Evolutionary conservation across 768 basidiomycete genomes (phyloP).

Genomic region (Rhodosporidiobolus odoratus): DNA sequence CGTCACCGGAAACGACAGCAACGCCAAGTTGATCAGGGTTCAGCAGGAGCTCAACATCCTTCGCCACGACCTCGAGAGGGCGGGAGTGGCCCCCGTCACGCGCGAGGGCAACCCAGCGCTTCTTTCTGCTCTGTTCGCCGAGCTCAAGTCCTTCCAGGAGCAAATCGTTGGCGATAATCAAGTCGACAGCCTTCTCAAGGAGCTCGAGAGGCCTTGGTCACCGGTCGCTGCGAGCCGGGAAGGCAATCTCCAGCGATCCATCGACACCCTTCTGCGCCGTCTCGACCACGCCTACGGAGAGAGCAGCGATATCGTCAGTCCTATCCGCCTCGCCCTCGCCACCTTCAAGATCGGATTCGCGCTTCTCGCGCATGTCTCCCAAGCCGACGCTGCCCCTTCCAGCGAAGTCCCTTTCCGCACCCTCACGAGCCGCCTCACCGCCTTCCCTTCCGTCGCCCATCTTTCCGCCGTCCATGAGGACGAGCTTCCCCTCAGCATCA

Average conservation of each 20-base stretch:
- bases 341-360: constrained; percentile 65
- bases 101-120: constrained; percentile 40
- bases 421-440: constrained; percentile 35
- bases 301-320: constrained; percentile 63
- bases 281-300: constrained; percentile 63
- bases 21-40: constrained; percentile 54
- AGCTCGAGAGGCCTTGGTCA: constrained; percentile 10
- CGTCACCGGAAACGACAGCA: constrained; percentile 58
- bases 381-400: not conserved
- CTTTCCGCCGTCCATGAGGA: not conserved
- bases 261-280: constrained; percentile 70
- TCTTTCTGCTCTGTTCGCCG: constrained; percentile 50
- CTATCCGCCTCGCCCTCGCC: constrained; percentile 63
- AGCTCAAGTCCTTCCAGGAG: constrained; percentile 62
- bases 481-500: constrained; percentile 37
- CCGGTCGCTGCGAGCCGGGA: constrained; percentile 19
- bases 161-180: constrained; percentile 57
- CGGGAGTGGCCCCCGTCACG: constrained; percentile 41
- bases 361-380: constrained; percentile 23
- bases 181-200: constrained; percentile 44
- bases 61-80: constrained; percentile 33
- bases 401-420: constrained; percentile 32
- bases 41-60: constrained; percentile 32
- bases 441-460: constrained; percentile 38
- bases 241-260: constrained; percentile 66